These are phyloP conservation scores for Rhodotorula sp. DNA, from an alignment of 1,284 basidiomycete genomes.

Conservation along the genomic window DNA sequence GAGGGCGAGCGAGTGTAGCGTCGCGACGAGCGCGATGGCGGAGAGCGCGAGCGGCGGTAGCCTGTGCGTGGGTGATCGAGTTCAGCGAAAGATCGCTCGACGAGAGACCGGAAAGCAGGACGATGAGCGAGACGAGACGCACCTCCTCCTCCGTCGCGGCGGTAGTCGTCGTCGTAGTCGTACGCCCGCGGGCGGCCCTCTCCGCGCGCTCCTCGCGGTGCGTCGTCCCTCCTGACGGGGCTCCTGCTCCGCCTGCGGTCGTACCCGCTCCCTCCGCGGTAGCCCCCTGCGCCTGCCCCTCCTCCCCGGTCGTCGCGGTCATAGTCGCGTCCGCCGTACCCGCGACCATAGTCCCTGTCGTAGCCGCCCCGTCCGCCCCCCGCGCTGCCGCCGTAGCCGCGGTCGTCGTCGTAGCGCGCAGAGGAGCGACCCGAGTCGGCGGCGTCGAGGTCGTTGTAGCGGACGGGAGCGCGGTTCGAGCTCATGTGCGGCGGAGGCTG, in stretches of 20 bases:
- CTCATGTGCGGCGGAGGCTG: neutral
- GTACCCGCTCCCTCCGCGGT: slow-evolving; percentile 21
- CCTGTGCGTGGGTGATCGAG: neutral
- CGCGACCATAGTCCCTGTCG: slow-evolving; percentile 1
- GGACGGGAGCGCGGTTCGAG: neutral
- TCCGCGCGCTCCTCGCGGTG: neutral
- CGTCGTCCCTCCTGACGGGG: slow-evolving; percentile 11
- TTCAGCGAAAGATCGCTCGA: no score
- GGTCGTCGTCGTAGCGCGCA: neutral
- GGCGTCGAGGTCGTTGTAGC: slow-evolving; percentile 12
- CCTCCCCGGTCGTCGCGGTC: neutral
- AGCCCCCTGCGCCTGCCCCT: slow-evolving; percentile 2
- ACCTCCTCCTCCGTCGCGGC: slow-evolving; percentile 1
- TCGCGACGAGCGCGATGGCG: neutral
- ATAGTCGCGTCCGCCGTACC: neutral
- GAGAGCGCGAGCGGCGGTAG: slow-evolving; percentile 8
- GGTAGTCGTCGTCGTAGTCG: slow-evolving; percentile 15
- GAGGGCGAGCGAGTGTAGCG: slow-evolving; percentile 18
- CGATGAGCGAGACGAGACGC: neutral
- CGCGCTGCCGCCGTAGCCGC: neutral
- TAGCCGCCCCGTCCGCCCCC: neutral
- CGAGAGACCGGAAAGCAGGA: neutral
- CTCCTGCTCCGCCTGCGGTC: slow-evolving; percentile 25
- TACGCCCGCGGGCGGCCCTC: slow-evolving; percentile 1
- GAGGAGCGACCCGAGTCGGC: neutral